Evolutionary conservation across 2,329 filamentous ascomycete species (phyloP).

Genomic region (Triangularia setosa): DNA sequence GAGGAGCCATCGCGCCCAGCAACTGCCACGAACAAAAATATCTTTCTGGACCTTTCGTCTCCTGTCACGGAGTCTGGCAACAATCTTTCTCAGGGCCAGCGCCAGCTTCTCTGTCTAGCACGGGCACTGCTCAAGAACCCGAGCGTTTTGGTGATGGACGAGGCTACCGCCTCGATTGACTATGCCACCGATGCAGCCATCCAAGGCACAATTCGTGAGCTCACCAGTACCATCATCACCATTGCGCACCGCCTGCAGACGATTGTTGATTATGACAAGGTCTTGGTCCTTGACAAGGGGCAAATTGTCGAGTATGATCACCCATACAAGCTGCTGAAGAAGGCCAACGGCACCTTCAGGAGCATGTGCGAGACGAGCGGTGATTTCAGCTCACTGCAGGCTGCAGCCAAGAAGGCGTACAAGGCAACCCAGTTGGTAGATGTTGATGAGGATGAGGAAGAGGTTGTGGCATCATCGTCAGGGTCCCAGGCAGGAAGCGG

Average conservation of each 20-base stretch:
- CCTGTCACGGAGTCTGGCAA: slow-evolving; percentile 84
- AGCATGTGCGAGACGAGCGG: slow-evolving; percentile 65
- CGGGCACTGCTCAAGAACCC: slow-evolving; percentile 88
- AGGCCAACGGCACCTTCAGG: slow-evolving; percentile 60
- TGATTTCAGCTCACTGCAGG: slow-evolving; percentile 48
- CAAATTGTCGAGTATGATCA: slow-evolving; percentile 85
- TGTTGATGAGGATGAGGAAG: slow-evolving; percentile 32
- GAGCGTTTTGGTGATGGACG: slow-evolving; percentile 97
- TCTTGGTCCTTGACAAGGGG: slow-evolving; percentile 88
- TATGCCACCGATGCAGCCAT: slow-evolving; percentile 95
- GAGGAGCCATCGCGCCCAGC: slow-evolving; percentile 27
- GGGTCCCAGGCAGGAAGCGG: not conserved
- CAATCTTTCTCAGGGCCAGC: slow-evolving; percentile 93
- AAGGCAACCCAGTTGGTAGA: slow-evolving; percentile 38
- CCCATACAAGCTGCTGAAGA: slow-evolving; percentile 74
- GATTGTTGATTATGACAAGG: slow-evolving; percentile 97
- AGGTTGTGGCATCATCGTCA: not conserved
- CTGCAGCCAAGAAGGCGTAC: slow-evolving; percentile 53
- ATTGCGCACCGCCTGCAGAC: slow-evolving; percentile 95
- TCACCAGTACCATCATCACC: slow-evolving; percentile 90
- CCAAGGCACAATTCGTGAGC: slow-evolving; percentile 90
- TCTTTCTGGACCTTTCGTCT: slow-evolving; percentile 84
- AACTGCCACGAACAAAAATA: slow-evolving; percentile 78
- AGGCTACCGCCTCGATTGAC: slow-evolving; percentile 95
- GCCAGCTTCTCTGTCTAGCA: slow-evolving; percentile 89